phyloP scores from a whole-genome alignment of 441 rosid species.

The Adansonia grandidieri region DNA sequence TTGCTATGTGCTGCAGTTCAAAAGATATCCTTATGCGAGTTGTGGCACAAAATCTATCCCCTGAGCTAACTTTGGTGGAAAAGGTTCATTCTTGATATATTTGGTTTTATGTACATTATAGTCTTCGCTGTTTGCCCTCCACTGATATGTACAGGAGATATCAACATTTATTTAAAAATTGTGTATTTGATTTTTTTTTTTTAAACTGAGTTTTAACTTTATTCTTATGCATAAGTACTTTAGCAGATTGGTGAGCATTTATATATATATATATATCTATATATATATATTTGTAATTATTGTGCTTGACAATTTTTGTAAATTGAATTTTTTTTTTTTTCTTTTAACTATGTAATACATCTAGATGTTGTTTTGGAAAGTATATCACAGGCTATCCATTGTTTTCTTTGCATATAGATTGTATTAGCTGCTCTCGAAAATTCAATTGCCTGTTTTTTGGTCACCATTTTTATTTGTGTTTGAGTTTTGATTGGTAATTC shows the following conservation, averaged over 20 bases:
- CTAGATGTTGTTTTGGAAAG: conserved; percentile 1
- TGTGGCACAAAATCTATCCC: conserved; percentile 92
- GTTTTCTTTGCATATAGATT: background rate
- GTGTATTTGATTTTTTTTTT: background rate
- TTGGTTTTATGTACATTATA: conserved; percentile 15
- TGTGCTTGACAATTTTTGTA: conserved; percentile 7
- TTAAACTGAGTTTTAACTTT: background rate
- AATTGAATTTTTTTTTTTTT: background rate
- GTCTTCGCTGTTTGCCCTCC: conserved; percentile 5
- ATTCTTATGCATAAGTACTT: conserved; percentile 3
- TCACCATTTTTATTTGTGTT: background rate
- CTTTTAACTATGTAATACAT: background rate
- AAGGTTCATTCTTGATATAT: conserved; percentile 46
- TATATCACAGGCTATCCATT: background rate
- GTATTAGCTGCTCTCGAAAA: background rate
- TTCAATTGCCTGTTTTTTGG: background rate
- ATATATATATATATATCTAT: background rate
- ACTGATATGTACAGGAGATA: background rate
- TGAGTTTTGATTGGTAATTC: background rate
- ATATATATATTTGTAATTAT: background rate
- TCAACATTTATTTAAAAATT: background rate
- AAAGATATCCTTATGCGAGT: conserved; percentile 97
- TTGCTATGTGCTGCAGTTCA: conserved; percentile 57
- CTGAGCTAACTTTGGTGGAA: conserved; percentile 82
- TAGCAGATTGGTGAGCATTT: background rate